Evolutionary conservation across 345 rosid genomes (phyloP), one percentile per base, ranked within the genome.

Genomic region (Eucalyptus cloeziana): DNA sequence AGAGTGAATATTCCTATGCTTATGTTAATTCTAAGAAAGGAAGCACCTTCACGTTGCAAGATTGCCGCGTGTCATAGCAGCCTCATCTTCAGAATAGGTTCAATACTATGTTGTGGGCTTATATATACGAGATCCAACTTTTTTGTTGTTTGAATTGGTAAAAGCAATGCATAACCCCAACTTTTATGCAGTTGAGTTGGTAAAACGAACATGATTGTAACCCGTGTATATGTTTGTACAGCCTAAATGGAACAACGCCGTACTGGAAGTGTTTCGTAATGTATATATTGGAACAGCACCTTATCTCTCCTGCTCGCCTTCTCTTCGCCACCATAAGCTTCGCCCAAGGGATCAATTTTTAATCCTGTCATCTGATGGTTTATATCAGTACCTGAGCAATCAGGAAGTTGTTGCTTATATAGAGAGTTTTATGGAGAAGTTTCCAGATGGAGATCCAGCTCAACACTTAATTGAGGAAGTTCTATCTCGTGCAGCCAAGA

Each of bases 401-500:
- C 95, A 94, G 90, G 98, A 97, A 93, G 99, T 96, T 88, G 99
- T 97, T 90, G 93, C 97, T 88, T 91, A 91, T 90, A 95, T 97
- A 86, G 96, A 94, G 94, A 93, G 88, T 90, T 96, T 96, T 93
- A 94, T 96, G 97, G 98, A 95, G 95, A 96, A 95, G 91, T 96
- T 95, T 93, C 99, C 99, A 43, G 98, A 96, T 62, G 99, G 99
- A 85, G 99, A 97, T 91, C 99, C 99, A 83, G 99, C 99, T 86
- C 99, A 97, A 91, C 97, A 94, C 90, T 92, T 97, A 58, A 95
- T 97, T 92, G 98, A 97, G 90, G 99, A 96, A 93, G 95, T 97
- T 93, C 96, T 97, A 52, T 92, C 92, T 86, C 96, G 98, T 80
- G 99, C 99, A 86, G 99, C 99, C 91, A 95, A 96, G 95, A 97